phyloP scores from a whole-genome alignment of 208 protist species.

The Tritrichomonas musculus region DNA sequence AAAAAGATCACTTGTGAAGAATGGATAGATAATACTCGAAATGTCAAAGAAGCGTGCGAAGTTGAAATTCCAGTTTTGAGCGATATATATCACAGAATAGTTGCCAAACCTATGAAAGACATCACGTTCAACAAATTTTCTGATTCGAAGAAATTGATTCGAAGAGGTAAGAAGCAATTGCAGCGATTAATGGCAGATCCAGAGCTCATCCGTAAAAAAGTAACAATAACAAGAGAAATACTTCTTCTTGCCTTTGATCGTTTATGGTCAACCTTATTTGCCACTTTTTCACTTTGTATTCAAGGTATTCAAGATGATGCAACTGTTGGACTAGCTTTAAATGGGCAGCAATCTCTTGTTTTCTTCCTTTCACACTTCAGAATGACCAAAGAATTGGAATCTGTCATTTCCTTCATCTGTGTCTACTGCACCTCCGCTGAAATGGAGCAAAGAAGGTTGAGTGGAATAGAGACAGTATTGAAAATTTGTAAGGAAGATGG shows the following conservation, averaged over 20 bases:
- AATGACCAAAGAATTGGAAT: not conserved
- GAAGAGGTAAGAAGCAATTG: not conserved
- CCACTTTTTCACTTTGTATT: not conserved
- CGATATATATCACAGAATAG: not conserved
- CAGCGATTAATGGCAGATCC: not conserved
- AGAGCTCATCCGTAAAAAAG: not conserved
- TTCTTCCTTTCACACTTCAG: not conserved
- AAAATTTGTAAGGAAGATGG: not conserved
- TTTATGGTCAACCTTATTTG: not conserved
- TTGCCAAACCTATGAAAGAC: not conserved
- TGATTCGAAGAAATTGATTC: not conserved
- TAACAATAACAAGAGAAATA: not conserved
- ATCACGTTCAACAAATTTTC: not conserved
- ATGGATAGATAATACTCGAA: constrained; percentile 46
- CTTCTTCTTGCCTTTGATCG: not conserved
- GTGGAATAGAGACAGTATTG: not conserved
- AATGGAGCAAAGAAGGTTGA: not conserved
- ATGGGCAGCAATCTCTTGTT: not conserved
- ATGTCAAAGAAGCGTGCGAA: constrained; percentile 47
- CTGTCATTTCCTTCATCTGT: not conserved
- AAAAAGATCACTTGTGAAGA: constrained; percentile 50
- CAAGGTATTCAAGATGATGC: not conserved
- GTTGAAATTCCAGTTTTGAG: not conserved
- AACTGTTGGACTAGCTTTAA: not conserved
- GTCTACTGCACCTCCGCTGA: not conserved